Evolutionary conservation across 2,329 filamentous ascomycete genomes (phyloP).

Genomic region (Aspergillus japonicus): DNA sequence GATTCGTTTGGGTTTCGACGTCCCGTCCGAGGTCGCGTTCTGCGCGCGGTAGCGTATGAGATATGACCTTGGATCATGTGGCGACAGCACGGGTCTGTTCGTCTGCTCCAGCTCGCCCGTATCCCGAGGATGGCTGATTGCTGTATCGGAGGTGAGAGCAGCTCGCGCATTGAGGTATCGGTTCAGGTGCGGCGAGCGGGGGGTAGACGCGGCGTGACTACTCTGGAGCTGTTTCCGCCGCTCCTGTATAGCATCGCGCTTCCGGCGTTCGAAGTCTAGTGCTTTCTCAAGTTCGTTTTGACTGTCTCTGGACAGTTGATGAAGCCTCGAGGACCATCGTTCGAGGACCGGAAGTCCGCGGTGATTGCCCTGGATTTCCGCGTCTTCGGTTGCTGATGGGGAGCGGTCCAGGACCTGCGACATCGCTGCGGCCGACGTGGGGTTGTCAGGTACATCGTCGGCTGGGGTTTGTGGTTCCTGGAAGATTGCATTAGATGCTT

Average conservation of each 20-base stretch:
- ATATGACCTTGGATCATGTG: slow-evolving; percentile 32
- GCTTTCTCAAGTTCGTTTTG: slow-evolving; percentile 29
- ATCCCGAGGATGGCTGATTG: neutral
- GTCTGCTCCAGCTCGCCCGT: neutral
- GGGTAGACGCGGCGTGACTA: neutral
- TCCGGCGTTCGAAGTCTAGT: slow-evolving; percentile 41
- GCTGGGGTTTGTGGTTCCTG: neutral
- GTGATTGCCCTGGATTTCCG: slow-evolving; percentile 6
- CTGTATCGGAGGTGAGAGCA: slow-evolving; percentile 15
- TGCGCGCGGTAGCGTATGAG: slow-evolving; percentile 25
- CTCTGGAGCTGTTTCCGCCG: slow-evolving; percentile 23
- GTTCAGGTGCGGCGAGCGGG: slow-evolving; percentile 30
- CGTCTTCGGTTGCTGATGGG: neutral
- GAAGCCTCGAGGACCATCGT: slow-evolving; percentile 24
- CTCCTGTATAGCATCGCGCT: slow-evolving; percentile 34
- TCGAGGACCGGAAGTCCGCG: slow-evolving; percentile 25
- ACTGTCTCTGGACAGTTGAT: slow-evolving; percentile 14
- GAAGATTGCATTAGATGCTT: neutral
- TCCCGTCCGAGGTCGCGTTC: neutral
- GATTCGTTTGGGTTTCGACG: slow-evolving; percentile 11
- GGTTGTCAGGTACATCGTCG: neutral
- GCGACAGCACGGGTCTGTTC: slow-evolving; percentile 11
- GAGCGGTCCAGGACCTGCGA: neutral
- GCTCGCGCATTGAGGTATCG: slow-evolving; percentile 33
- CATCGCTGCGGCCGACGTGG: neutral